phyloP scores from a whole-genome alignment of 1,284 basidiomycete genomes.

The Sporisorium reilianum region DNA sequence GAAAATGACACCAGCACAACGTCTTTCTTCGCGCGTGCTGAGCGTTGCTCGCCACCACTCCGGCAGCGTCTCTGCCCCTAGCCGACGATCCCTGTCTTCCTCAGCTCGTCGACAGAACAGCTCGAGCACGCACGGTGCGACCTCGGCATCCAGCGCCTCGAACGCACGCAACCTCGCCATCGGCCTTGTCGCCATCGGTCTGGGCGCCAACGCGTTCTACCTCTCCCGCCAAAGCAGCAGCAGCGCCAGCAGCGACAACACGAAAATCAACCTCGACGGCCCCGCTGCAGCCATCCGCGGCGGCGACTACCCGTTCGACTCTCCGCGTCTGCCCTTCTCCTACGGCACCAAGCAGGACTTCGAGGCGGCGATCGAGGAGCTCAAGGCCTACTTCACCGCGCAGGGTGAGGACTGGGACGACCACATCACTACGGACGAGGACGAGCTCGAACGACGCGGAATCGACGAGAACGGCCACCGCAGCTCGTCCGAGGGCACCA shows the following conservation, averaged over 20 bases:
- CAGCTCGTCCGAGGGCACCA: constrained; percentile 37
- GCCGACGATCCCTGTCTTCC: constrained; percentile 7
- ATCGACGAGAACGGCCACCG: constrained; percentile 49
- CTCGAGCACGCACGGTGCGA: neutral
- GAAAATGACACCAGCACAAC: constrained; percentile 13
- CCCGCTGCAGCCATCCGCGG: neutral
- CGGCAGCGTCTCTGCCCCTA: neutral
- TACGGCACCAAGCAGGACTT: constrained; percentile 49
- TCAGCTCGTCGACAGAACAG: constrained; percentile 18
- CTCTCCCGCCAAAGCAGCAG: constrained; percentile 14
- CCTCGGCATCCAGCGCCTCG: neutral
- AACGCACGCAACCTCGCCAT: constrained; percentile 25
- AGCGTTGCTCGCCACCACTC: constrained; percentile 7
- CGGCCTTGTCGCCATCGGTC: constrained; percentile 34
- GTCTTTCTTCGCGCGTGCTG: constrained; percentile 6
- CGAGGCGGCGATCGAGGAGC: constrained; percentile 44
- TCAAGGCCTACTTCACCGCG: constrained; percentile 50
- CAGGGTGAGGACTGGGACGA: constrained; percentile 45
- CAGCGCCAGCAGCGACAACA: neutral
- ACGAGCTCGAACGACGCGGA: constrained; percentile 50
- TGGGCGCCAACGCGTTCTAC: constrained; percentile 38
- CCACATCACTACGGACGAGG: constrained; percentile 42
- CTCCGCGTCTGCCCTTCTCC: constrained; percentile 35
- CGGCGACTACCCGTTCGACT: constrained; percentile 14
- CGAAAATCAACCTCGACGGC: constrained; percentile 27